Evolutionary conservation across 495 filamentous ascomycete genomes (phyloP).

Genomic region (Talaromyces stipitatus): DNA sequence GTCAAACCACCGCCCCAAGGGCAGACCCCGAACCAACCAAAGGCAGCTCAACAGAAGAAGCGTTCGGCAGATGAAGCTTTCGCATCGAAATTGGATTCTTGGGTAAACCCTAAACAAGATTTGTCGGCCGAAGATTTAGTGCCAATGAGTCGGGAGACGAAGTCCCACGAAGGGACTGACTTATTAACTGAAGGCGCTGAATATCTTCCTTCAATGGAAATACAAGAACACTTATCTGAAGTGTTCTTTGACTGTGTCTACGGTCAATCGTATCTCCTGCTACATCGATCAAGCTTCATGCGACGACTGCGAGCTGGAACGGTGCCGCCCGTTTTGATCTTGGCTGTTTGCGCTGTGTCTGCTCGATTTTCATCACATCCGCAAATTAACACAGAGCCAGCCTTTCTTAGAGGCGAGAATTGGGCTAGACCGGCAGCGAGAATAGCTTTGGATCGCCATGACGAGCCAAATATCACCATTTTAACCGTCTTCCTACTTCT

Average conservation of each 20-base stretch:
- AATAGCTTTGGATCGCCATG: conserved; percentile 77
- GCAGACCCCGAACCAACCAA: conserved; percentile 40
- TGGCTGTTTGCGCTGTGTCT: conserved; percentile 87
- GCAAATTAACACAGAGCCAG: conserved; percentile 70
- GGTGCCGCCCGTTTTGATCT: conserved; percentile 76
- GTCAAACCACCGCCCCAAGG: conserved; percentile 73
- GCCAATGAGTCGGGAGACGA: conserved; percentile 50
- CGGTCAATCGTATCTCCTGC: conserved; percentile 88
- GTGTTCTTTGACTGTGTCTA: conserved; percentile 96
- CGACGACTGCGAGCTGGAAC: conserved; percentile 62
- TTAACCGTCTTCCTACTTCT: conserved; percentile 81
- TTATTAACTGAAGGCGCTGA: conserved; percentile 75
- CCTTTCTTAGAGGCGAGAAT: conserved; percentile 82
- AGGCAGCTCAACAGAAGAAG: conserved; percentile 59
- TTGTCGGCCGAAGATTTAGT: conserved; percentile 42
- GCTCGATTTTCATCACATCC: conserved; percentile 96
- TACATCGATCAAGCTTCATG: conserved; percentile 97
- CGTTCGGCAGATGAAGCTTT: conserved; percentile 85
- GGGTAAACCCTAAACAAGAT: conserved; percentile 55
- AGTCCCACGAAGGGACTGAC: conserved; percentile 58
- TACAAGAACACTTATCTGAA: conserved; percentile 91
- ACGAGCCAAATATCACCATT: conserved; percentile 93
- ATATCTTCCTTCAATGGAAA: conserved; percentile 74
- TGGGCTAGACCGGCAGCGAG: conserved; percentile 82
- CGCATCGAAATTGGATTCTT: conserved; percentile 70